Evolutionary conservation across 1,139 yeast genomes (phyloP), one percentile per base, ranked within the genome.

Genomic region (Diutina mesorugosa): DNA sequence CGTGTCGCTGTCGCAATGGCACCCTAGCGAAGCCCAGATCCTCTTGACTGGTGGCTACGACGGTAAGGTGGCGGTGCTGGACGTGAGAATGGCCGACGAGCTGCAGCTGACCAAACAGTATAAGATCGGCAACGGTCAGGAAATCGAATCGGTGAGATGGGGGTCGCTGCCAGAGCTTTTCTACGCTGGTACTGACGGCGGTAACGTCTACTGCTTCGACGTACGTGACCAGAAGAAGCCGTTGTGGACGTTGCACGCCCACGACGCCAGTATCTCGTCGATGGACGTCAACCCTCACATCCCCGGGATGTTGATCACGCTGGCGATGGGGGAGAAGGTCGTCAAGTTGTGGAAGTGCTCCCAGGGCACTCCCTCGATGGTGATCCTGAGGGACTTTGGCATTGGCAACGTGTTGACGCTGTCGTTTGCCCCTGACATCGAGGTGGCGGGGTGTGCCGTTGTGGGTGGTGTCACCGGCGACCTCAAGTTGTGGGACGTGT

Each of bases 221-320:
- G 85, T 89, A 54, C 83, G 97, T 68, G 80, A 76, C 55, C 78
- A 76, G 53, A 76, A 79, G 56, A 81, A 79, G 62, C 90, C 97
- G 30, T 66, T 93, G 47, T 93, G 99, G 99, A 89, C 96, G 6
- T 78, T 93, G 65, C 97, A 95, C 72, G 99, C 99, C 1, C 99
- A 93, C 69, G 98, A 93, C 71, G 83, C 95, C 4, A 97, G 96
- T 59, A 86, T 93, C 59, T 86, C 97, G 10, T 79, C 95, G 3
- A 79, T 95, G 64, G 87, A 85, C 63, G 79, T 85, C 54, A 90
- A 89, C 69, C 67, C 70, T 45, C 79, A 76, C 66, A 70, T 90
- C 55, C 85, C 86, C 32, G 95, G 95, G 18, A 74, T 88, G 77
- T 71, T 93, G 68, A 83, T 84, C 35, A 90, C 98, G 3, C 85